Base-by-base conservation (phyloP, 768 basidiomycete species). In the Sistotremastrum niveocremeum region DNA sequence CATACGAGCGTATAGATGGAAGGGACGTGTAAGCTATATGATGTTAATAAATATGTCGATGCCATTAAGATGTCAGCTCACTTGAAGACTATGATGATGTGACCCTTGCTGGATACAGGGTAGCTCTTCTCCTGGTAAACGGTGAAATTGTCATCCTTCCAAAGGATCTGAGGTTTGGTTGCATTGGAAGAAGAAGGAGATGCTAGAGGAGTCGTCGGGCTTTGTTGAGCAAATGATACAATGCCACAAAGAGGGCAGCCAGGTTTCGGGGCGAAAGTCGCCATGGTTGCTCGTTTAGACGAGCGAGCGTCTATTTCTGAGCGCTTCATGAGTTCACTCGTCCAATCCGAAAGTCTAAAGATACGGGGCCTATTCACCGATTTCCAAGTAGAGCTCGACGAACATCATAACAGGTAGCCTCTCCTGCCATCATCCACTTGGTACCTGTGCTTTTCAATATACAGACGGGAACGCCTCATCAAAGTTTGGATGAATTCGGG, bases 201-300 rank as follows among this genome's bases (percentile, higher is more conserved):
- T 0, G 69, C 62, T 39, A 66, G 65, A 4, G 72, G 67, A 5
- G 73, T 67, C 55, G 66, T 63, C 20, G 64, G 57, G 9, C 68
- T 59, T 41, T 68, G 70, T 8, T 65, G 60, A 7, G 79, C 74
- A 28, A 71, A 63, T 20, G 78, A 63, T 44, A 84, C 78, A 31
- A 84, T 81, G 58, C 81, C 63, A 62, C 84, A 85, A 72, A 85
- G 72, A 8, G 83, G 81, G 59, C 83, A 86, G 46, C 83, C 84
- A 28, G 74, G 64, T 52, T 75, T 80, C 4, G 79, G 66, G 28
- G 75, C 60, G 53, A 79, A 85, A 11, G 70, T 61, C 69, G 77
- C 74, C 47, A 47, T 42, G 47, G 48, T 7, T 42, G 34, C 7
- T 34, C 29, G 43, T 39, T 37, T 11, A n/a, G 49, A 29, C 6